Conservation (phyloP, 176 grass and related monocot species). For the Oryza brachyantha region DNA sequence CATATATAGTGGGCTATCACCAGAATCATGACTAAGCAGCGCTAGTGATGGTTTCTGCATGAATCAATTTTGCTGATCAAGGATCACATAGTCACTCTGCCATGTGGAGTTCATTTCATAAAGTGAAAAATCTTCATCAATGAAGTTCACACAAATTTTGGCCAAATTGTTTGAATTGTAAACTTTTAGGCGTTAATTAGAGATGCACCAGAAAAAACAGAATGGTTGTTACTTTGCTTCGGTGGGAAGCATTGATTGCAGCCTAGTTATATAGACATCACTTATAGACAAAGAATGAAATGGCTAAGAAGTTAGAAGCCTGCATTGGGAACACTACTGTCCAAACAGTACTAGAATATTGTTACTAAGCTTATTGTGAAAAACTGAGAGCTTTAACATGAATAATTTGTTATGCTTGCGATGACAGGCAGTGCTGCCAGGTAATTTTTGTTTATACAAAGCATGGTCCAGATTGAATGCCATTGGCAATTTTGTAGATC, state of each 20-base stretch:
- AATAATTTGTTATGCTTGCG: background rate
- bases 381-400: background rate
- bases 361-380: background rate
- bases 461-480: background rate
- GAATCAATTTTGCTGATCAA: background rate
- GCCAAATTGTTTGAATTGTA: background rate
- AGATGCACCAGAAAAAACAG: background rate
- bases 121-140: background rate
- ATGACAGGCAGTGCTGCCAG: slow-evolving; percentile 10
- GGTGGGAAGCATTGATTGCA: background rate
- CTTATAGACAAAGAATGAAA: background rate
- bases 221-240: background rate
- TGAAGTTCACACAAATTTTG: background rate
- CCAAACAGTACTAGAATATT: background rate
- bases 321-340: background rate
- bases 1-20: background rate
- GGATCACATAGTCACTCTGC: background rate
- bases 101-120: background rate
- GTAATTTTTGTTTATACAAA: background rate
- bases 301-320: background rate
- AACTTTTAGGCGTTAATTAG: background rate
- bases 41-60: background rate
- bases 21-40: background rate
- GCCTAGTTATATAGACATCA: background rate
- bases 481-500: background rate